A percentile compares a stretch with the other conserved stretches of the same genome.
phyloP scores from a whole-genome alignment of 2,329 filamentous ascomycete species.

The Pseudopyricularia javanii region DNA sequence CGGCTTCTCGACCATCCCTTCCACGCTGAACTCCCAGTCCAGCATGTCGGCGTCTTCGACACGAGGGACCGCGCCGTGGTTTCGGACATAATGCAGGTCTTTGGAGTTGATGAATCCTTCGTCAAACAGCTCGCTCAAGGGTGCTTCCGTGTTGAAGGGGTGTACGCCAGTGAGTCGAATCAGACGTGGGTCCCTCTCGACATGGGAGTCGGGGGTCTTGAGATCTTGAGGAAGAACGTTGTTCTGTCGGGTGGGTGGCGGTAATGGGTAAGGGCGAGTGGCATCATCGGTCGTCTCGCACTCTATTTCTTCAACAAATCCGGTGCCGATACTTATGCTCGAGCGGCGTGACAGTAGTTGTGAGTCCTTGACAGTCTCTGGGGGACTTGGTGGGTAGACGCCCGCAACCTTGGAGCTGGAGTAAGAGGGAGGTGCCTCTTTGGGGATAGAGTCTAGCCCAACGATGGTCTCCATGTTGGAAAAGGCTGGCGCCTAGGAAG shows the following conservation, averaged over 20 bases:
- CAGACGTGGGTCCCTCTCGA: conserved; percentile 66
- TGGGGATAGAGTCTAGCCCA: neutral
- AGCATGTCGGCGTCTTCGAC: conserved; percentile 61
- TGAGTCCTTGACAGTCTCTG: conserved; percentile 3
- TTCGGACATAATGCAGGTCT: conserved; percentile 83
- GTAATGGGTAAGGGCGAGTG: conserved; percentile 44
- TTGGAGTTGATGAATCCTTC: conserved; percentile 77
- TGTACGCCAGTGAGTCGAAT: conserved; percentile 82
- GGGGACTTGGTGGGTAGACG: conserved; percentile 5
- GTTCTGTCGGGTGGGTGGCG: conserved; percentile 49
- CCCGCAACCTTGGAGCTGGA: neutral
- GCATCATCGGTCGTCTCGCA: neutral
- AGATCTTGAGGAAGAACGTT: conserved; percentile 62
- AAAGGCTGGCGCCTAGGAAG: neutral
- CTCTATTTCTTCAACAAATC: neutral
- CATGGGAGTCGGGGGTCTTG: conserved; percentile 73
- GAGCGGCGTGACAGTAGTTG: neutral
- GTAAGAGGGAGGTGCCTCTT: neutral
- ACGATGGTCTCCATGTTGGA: conserved; percentile 2
- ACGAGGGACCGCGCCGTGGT: conserved; percentile 72
- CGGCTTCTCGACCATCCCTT: conserved; percentile 72
- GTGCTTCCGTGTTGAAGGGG: conserved; percentile 84
- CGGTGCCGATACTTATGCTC: conserved; percentile 15
- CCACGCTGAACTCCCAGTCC: conserved; percentile 72
- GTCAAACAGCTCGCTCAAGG: conserved; percentile 65